Evolutionary conservation across 2,329 filamentous ascomycete genomes (phyloP).

Genomic region (Plectosphaerella sp.): DNA sequence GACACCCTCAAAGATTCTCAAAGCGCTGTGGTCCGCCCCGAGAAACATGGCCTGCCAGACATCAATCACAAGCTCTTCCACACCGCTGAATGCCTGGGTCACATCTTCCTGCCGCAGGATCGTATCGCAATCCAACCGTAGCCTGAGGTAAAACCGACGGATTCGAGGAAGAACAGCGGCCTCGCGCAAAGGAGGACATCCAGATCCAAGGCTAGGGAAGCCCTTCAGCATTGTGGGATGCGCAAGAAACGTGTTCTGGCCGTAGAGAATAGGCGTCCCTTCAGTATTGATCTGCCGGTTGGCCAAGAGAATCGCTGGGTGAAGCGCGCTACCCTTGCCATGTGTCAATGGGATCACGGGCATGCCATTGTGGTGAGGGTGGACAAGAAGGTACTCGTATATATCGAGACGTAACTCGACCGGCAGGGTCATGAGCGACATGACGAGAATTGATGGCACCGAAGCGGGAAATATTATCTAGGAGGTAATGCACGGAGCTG

Average conservation of each 20-base stretch:
- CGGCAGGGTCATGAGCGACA: constrained; percentile 21
- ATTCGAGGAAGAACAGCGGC: constrained; percentile 25
- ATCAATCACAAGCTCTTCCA: constrained; percentile 34
- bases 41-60: constrained; percentile 32
- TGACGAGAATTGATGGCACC: too few relatives aligned
- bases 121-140: constrained; percentile 36
- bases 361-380: constrained; percentile 17
- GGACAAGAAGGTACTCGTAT: constrained; percentile 35
- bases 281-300: constrained; percentile 37
- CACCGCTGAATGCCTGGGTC: constrained; percentile 27
- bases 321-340: constrained; percentile 15
- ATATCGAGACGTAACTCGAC: constrained; percentile 42
- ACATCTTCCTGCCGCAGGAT: constrained; percentile 24
- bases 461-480: too few relatives aligned
- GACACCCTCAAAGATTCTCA: constrained; percentile 36
- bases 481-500: too few relatives aligned
- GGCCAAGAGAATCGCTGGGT: constrained; percentile 34
- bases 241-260: constrained; percentile 36
- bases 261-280: constrained; percentile 35
- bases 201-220: constrained; percentile 32
- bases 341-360: constrained; percentile 3
- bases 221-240: constrained; percentile 33
- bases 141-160: constrained; percentile 30
- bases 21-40: constrained; percentile 29
- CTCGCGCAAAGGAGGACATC: constrained; percentile 24